Evolutionary conservation across 768 basidiomycete genomes (phyloP).

Genomic region (Lactarius hengduanensis): DNA sequence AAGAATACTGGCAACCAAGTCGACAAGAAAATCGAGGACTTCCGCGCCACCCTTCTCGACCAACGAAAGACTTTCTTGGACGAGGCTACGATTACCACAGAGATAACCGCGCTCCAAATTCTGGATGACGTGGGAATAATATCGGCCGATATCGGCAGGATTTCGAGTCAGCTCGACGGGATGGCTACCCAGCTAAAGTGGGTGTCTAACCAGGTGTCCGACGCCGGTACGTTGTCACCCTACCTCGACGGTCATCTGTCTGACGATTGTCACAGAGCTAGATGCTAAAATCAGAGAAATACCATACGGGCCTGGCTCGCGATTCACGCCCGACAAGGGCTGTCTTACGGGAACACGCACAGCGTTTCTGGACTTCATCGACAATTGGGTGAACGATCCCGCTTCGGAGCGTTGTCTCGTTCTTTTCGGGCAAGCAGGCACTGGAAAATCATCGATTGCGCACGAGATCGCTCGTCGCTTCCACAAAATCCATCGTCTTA

Average conservation of each 20-base stretch:
- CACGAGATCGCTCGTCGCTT: not conserved
- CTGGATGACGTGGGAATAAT: not conserved
- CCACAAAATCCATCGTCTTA: not conserved
- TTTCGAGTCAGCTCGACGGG: not conserved
- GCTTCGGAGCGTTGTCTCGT: not conserved
- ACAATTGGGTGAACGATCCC: not conserved
- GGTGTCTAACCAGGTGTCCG: not conserved
- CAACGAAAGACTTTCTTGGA: no score
- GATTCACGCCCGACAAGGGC: not conserved
- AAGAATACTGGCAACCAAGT: no score
- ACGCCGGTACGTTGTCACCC: not conserved
- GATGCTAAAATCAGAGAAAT: not conserved
- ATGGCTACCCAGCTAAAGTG: not conserved
- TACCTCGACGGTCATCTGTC: no score
- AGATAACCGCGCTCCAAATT: not conserved
- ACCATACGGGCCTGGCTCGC: not conserved
- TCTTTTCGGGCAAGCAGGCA: constrained; percentile 2
- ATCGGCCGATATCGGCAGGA: no score
- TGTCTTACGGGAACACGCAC: not conserved
- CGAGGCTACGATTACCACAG: no score
- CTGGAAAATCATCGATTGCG: not conserved
- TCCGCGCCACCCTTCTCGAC: no score
- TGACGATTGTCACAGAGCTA: no score
- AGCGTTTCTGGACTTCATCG: not conserved
- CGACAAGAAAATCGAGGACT: no score